Evolutionary conservation across 78 protist species (phyloP).

Genomic region (Dictyostelium discoideum): dicty_2.7 NC_007090.3:5222001-5222500

Average conservation of each 20-base stretch:
- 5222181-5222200: not conserved
- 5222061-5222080: no score
- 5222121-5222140: not conserved
- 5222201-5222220: not conserved
- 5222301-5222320: not conserved
- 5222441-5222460: not conserved
- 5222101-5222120: not conserved
- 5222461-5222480: not conserved
- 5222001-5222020: not conserved
- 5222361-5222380: not conserved
- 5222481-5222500: not conserved
- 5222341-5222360: not conserved
- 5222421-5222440: not conserved
- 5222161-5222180: not conserved
- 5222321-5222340: not conserved
- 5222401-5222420: not conserved
- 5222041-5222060: no score
- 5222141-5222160: not conserved
- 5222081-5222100: not conserved
- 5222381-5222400: not conserved
- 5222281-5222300: not conserved
- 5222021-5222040: not conserved
- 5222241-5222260: not conserved
- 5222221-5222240: not conserved
- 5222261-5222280: not conserved